Evolutionary conservation across 345 rosid species (phyloP), one percentile per base, ranked within the genome.

Genomic region (Salix udensis): DNA sequence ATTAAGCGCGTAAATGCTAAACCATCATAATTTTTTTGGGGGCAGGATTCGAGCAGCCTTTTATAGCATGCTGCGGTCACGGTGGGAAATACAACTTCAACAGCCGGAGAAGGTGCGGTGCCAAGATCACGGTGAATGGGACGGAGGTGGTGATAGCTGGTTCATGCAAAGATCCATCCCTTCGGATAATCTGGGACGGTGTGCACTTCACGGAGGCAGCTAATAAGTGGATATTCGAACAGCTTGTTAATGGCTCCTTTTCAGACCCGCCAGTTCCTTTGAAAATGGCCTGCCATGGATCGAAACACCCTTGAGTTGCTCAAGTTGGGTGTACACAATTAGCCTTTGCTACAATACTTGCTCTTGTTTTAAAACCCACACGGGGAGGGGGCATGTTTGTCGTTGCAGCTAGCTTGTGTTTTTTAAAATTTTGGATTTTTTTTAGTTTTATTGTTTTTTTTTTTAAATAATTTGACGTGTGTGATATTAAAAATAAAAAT

Each of bases 41-140:
- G 73, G 40, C 70, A 90, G 92, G 94, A 58, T 93, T 89, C 75
- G 53, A 53, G 72, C 37, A 79, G 7, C 89, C 94, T 69, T 74
- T 89, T 19, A 34, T 82, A 26, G 90, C 91, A 14, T 91, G 94
- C 48, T 91, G 97, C 79, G 94, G 98, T 3, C 87, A 90, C 50
- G 91, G 92, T 68, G 94, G 93, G 23, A 91, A 86, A 87, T 91
- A 91, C 23, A 89, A 91, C 69, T 92, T 70, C 84, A 82, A 86
- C 85, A 81, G 71, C 12, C 40, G 37, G 0, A 71, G 70, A n/a
- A 86, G 77, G 75, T 88, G 93, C 72, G 96, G 96, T 31, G 86
- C 83, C 55, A 84, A 79, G 77, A 70, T 78, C 52, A 53, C 19
- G 23, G 83, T 81, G 67, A 53, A 85, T 50, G 94, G 91, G 3